A percentile compares a stretch with the other conserved stretches of the same genome.
Evolutionary conservation across 2,329 filamentous ascomycete genomes (phyloP).

Genomic region (Cladophialophora psammophila): DNA sequence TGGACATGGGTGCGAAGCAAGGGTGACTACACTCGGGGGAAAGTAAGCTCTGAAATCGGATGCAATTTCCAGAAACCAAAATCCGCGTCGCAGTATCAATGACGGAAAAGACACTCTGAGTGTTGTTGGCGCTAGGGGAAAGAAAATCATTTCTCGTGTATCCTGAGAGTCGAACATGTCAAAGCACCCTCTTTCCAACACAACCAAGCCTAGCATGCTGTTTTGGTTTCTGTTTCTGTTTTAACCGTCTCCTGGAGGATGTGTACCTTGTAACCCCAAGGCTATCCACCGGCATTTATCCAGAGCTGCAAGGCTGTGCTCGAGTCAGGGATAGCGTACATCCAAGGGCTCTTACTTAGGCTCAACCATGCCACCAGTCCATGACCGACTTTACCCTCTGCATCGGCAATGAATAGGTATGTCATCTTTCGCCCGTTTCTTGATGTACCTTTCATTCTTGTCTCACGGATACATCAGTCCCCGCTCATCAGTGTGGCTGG

Average conservation of each 20-base stretch:
- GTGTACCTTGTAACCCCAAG: not conserved
- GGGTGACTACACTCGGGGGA: constrained; percentile 41
- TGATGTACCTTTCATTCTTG: too few species aligned
- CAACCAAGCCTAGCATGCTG: constrained; percentile 2
- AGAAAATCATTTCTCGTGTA: not conserved
- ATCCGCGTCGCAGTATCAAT: constrained; percentile 3
- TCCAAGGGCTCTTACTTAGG: not conserved
- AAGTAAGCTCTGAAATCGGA: constrained; percentile 2
- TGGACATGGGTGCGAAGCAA: constrained; percentile 62
- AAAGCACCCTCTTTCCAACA: not conserved
- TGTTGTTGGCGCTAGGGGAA: constrained; percentile 1
- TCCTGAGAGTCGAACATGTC: constrained; percentile 2
- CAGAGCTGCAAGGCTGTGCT: not conserved
- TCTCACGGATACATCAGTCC: too few species aligned
- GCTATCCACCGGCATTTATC: not conserved
- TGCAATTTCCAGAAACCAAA: constrained; percentile 4
- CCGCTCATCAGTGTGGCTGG: not conserved
- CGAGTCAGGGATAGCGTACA: not conserved
- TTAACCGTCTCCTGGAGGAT: not conserved
- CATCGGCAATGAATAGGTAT: too few species aligned
- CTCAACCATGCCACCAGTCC: not conserved
- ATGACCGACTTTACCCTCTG: not conserved
- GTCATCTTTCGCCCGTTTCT: too few species aligned
- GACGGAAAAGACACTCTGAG: not conserved
- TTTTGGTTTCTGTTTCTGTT: not conserved